Evolutionary conservation across 1,284 basidiomycete species (phyloP).

Genomic region (Irpex rosettiformis): DNA sequence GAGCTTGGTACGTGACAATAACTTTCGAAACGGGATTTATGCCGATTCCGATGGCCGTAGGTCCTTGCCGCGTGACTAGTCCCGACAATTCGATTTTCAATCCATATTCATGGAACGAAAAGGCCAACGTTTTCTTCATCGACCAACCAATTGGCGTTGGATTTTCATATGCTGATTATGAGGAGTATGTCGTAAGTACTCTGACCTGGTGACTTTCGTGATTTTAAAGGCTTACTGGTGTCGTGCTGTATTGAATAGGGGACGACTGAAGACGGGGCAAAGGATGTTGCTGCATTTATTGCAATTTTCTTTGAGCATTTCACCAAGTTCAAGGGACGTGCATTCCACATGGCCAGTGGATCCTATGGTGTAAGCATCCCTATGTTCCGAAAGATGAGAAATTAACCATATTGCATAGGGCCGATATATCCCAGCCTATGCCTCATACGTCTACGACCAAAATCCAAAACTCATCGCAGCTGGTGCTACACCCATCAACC

Average conservation of each 20-base stretch:
- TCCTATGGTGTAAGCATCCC: constrained; percentile 51
- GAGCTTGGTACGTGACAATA: constrained; percentile 51
- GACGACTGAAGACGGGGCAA: constrained; percentile 65
- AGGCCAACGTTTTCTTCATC: constrained; percentile 70
- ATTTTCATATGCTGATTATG: constrained; percentile 72
- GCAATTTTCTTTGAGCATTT: constrained; percentile 75
- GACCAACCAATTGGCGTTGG: constrained; percentile 68
- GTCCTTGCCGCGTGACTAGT: constrained; percentile 34
- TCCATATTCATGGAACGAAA: constrained; percentile 65
- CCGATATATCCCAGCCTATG: constrained; percentile 79
- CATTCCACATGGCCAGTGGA: constrained; percentile 74
- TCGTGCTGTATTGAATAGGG: constrained; percentile 27
- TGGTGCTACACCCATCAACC: constrained; percentile 68
- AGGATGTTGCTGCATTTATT: constrained; percentile 67
- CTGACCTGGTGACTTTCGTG: not conserved
- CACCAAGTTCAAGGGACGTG: constrained; percentile 57
- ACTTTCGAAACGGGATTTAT: too few relatives aligned
- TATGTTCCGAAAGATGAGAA: not conserved
- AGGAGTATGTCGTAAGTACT: constrained; percentile 51
- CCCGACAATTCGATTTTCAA: constrained; percentile 46
- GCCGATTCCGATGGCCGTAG: too few relatives aligned
- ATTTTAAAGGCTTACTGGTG: not conserved
- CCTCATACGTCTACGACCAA: constrained; percentile 72
- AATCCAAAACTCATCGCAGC: constrained; percentile 55
- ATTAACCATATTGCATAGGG: constrained; percentile 39